Conservation (phyloP, 148 eudicot genomes). For the Cornus kousa region DNA sequence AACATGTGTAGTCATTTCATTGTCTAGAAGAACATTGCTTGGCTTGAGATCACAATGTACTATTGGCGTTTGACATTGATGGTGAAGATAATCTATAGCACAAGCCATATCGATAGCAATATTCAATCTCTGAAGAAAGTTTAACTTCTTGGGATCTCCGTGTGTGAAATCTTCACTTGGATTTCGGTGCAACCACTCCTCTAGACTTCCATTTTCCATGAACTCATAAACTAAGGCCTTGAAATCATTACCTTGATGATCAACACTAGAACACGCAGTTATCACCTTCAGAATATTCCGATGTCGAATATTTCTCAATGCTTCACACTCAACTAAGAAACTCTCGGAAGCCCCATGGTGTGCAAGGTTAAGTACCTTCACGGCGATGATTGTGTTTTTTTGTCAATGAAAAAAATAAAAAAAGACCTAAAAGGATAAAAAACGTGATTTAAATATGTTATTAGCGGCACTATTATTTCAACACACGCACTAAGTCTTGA, state of each 20-base stretch:
- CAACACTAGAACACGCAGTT: background rate
- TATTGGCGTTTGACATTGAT: background rate
- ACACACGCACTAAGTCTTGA: too few relatives aligned
- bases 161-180: background rate
- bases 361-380: slow-evolving; percentile 8
- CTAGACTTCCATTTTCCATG: slow-evolving; percentile 12
- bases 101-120: background rate
- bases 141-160: background rate
- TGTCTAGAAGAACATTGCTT: background rate
- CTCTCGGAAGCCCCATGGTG: slow-evolving; percentile 7
- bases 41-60: background rate
- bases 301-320: slow-evolving; percentile 3
- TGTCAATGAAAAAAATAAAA: too few relatives aligned
- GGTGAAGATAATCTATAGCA: background rate
- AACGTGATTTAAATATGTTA: too few relatives aligned
- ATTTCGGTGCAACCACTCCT: slow-evolving; percentile 1
- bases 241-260: slow-evolving; percentile 9
- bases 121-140: background rate
- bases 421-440: too few relatives aligned
- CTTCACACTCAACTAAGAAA: slow-evolving; percentile 2
- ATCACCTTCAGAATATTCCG: background rate
- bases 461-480: too few relatives aligned
- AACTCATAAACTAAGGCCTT: slow-evolving; percentile 7
- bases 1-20: background rate
- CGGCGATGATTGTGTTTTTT: background rate